Evolutionary conservation across 148 eudicot genomes (phyloP).

Genomic region (Rhododendron vialii): DNA sequence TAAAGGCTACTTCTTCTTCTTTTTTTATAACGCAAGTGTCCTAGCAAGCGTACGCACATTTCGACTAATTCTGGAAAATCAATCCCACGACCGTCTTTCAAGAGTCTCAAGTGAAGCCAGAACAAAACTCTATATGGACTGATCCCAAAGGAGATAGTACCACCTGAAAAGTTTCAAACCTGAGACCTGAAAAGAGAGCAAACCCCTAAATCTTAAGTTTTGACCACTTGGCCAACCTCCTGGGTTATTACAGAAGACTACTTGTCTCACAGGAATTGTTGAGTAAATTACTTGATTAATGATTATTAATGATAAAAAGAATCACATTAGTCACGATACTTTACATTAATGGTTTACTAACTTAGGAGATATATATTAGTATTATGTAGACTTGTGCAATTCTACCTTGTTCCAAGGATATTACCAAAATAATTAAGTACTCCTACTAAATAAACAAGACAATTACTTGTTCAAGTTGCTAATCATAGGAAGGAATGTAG

Average conservation of each 20-base stretch:
- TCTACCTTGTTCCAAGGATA: neutral
- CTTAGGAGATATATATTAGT: neutral
- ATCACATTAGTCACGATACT: neutral
- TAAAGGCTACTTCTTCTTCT: neutral
- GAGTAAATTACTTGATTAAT: neutral
- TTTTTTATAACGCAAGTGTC: neutral
- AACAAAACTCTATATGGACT: neutral
- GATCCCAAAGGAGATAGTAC: neutral
- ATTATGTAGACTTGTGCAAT: neutral
- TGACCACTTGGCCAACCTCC: neutral
- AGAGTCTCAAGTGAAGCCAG: no score
- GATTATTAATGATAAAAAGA: no score
- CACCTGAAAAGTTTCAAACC: no score
- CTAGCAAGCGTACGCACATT: no score
- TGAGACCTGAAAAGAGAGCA: neutral
- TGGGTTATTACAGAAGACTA: neutral
- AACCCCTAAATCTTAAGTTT: no score
- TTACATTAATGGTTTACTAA: neutral
- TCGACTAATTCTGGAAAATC: neutral
- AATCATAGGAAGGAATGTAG: neutral
- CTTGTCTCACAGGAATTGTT: no score
- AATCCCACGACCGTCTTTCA: no score
- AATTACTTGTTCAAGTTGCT: conserved; percentile 1
- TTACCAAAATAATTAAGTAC: neutral
- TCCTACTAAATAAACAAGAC: neutral